Evolutionary conservation across 768 basidiomycete species (phyloP), one percentile per base, ranked within the genome.

Genomic region (Mycena haematopus): DNA sequence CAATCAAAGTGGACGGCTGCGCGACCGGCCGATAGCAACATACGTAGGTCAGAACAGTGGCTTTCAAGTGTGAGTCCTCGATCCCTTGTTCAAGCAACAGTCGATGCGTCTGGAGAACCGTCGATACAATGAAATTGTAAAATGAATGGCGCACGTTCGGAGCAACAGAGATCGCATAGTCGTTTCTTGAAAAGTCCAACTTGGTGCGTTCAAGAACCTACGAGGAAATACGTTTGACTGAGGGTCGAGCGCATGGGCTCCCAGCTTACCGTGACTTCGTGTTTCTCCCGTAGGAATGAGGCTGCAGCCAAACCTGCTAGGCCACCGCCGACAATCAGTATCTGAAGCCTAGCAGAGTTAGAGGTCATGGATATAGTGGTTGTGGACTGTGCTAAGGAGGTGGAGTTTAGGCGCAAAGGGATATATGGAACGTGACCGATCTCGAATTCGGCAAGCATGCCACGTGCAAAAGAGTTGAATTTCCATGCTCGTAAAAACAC

Each of bases 101-200:
- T 25, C 65, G 60, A 44, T 58, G 60, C 6, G 65, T 58, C 65
- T 62, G n/a, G 14, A 42, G n/a, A 13, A 40, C 3, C 9, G 7
- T 44, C 10, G 27, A 27, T 14, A 45, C 8, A 38, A 22, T 55
- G 24, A 29, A n/a, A 22, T 6, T 21, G 42, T 25, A 25, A 3
- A 27, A 11, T 22, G 29, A 15, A 22, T 29, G 29, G 47, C 58
- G 25, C 35, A 63, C 65, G 35, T 66, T 63, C 1, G 65, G 57
- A 14, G 62, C 62, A 35, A 66, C 38, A 25, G 56, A 58, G 11
- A 66, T 66, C n/a, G 62, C 62, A 57, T 63, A 66, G 33, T 66
- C 65, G 42, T 66, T 66, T 46, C 54, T 63, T 38, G 57, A 33
- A n/a, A 66, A 66, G 14, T 66, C 65, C 7, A 66, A 53, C n/a